phyloP scores from a whole-genome alignment of 2,329 filamentous ascomycete genomes.

The Talaromyces sp. region DNA sequence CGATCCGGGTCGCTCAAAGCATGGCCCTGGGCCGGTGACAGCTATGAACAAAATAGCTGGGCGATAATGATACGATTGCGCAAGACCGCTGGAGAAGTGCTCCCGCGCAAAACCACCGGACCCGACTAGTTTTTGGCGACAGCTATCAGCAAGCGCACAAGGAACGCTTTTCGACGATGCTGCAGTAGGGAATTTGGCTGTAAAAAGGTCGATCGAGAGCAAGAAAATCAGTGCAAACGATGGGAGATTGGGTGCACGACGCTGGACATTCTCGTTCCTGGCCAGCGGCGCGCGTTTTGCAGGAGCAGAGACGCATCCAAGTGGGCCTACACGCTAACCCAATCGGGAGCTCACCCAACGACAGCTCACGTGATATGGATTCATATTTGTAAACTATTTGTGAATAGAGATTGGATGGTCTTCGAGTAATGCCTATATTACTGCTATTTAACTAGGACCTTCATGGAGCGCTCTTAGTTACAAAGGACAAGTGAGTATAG shows the following conservation, averaged over 20 bases:
- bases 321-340: neutral
- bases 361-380: neutral
- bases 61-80: neutral
- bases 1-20: slow-evolving; percentile 24
- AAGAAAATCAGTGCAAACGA: neutral
- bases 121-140: neutral
- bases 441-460: neutral
- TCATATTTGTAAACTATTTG: neutral
- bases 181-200: neutral
- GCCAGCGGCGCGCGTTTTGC: neutral
- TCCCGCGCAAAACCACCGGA: neutral
- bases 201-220: neutral
- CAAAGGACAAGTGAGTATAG: neutral
- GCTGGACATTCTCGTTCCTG: neutral
- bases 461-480: neutral
- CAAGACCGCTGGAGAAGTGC: neutral
- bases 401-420: neutral
- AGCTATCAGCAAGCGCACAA: neutral
- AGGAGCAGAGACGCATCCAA: neutral
- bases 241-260: neutral
- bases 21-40: slow-evolving; percentile 27
- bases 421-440: neutral
- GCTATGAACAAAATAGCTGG: neutral
- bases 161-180: neutral
- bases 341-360: neutral